Evolutionary conservation across 148 eudicot genomes (phyloP), one percentile per base, ranked within the genome.

Genomic region (Rhododendron ferrugineum): DNA sequence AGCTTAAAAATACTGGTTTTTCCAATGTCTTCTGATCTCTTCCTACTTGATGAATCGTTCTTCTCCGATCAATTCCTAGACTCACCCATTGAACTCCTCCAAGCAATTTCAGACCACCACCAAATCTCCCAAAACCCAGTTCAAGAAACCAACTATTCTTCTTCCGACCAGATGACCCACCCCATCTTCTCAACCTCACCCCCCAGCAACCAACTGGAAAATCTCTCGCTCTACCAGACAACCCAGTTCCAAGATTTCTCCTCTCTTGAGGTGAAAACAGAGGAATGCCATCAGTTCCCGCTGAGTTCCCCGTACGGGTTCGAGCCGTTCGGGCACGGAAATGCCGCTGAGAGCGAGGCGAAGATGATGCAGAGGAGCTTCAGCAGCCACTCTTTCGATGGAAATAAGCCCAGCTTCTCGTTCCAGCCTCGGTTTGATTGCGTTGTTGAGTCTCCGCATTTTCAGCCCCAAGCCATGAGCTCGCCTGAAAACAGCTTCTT

Each of bases 21-120:
- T 36, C 58, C 84, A 87, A 95, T 95, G 99, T 88, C 96, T 88
- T 94, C 94, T 64, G 97, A 96, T 50, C 88, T 96, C 86, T 92
- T 88, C 70, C 52, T 85, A 34, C 89, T 95, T 76, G 97, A 96
- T 42, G 93, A 87, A 15, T 56, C 89, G 32, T 87, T 88, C 79
- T 91, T 90, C 50, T 82, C 91, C 58, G 93, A 95, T 58, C 92
- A 92, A 36, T 84, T 93, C 82, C 44, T 40, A 40, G 94, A 94
- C 72, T 88, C 95, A n/a, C 83, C 93, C 85, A 85, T 89, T 77
- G 93, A 93, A 62, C 52, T 91, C 81, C 85, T 94, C 20, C 92
- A 91, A 76, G 91, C 90, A 80, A 83, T 87, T 34, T 83, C 89
- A n/a, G 91, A 91, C 32, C 85, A 87, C 20, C 86, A 22, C 37